A percentile compares a stretch with the other conserved stretches of the same genome.
These are phyloP conservation scores for Rhodosporidiobolus odoratus DNA, from an alignment of 768 basidiomycete species.

Conservation along the genomic window DNA sequence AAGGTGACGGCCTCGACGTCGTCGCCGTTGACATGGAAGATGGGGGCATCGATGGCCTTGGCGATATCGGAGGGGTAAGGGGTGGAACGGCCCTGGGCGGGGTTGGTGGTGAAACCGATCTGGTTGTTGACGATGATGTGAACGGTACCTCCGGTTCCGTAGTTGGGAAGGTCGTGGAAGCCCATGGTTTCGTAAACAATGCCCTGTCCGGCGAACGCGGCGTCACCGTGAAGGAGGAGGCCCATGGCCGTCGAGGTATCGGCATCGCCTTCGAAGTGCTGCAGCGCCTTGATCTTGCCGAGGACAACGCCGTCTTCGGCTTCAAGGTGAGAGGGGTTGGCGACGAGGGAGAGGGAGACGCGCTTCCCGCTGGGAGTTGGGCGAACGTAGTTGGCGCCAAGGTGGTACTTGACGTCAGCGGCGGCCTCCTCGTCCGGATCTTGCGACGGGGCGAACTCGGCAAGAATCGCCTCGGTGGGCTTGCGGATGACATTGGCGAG, in stretches of 20 bases:
- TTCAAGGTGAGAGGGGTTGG: conserved; percentile 97
- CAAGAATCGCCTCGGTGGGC: conserved; percentile 93
- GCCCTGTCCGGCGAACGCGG: conserved; percentile 97
- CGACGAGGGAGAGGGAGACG: conserved; percentile 92
- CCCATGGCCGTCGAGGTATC: conserved; percentile 71
- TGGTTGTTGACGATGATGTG: conserved; percentile 99
- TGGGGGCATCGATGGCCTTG: conserved; percentile 94
- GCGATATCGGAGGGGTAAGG: conserved; percentile 98
- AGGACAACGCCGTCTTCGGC: conserved; percentile 97
- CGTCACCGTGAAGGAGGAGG: conserved; percentile 93
- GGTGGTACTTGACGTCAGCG: conserved; percentile 98
- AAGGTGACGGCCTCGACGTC: conserved; percentile 95
- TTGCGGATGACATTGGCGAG: conserved; percentile 98
- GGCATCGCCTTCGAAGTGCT: conserved; percentile 78
- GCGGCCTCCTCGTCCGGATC: conserved; percentile 70
- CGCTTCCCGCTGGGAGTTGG: conserved; percentile 98
- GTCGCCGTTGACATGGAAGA: conserved; percentile 99
- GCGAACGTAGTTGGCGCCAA: conserved; percentile 96
- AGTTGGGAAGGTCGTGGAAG: conserved; percentile 87
- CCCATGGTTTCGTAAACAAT: conserved; percentile 99
- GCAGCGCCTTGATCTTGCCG: conserved; percentile 94
- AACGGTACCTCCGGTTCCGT: conserved; percentile 96
- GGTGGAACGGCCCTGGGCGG: conserved; percentile 92
- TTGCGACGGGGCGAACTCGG: conserved; percentile 79
- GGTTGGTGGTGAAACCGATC: conserved; percentile 98